Conservation (phyloP, 208 protist genomes). For the Leishmania arabica region DNA sequence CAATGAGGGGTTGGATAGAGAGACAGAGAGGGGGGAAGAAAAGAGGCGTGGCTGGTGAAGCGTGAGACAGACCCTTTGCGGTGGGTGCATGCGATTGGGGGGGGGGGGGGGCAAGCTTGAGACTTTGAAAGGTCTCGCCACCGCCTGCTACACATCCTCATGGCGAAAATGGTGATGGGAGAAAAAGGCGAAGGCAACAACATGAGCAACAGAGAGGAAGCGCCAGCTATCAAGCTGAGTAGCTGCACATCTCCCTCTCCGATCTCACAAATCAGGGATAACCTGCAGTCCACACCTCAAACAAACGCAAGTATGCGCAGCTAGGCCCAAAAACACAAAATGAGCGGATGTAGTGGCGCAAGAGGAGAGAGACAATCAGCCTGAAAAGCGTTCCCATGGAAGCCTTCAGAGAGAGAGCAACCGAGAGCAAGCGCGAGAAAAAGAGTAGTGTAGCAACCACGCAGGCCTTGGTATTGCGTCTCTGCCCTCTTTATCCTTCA, state of each 20-base stretch:
- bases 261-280: too few relatives aligned
- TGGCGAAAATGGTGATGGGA: not conserved
- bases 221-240: not conserved
- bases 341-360: not conserved
- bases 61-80: not conserved
- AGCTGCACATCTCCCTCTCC: not conserved
- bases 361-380: not conserved
- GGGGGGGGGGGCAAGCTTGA: not conserved
- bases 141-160: not conserved
- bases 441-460: not conserved
- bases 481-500: not conserved
- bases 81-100: not conserved
- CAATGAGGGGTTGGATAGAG: not conserved
- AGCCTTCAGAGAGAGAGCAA: not conserved
- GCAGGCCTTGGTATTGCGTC: not conserved
- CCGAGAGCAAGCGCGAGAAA: not conserved
- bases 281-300: not conserved
- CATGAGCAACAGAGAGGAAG: not conserved
- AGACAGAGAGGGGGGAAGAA: not conserved
- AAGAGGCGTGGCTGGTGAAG: not conserved
- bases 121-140: not conserved
- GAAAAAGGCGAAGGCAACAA: not conserved
- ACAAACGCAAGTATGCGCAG: not conserved
- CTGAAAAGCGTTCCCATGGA: not conserved
- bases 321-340: not conserved